phyloP scores from a whole-genome alignment of 2,329 filamentous ascomycete genomes.

The Xylariaceae sp. region DNA sequence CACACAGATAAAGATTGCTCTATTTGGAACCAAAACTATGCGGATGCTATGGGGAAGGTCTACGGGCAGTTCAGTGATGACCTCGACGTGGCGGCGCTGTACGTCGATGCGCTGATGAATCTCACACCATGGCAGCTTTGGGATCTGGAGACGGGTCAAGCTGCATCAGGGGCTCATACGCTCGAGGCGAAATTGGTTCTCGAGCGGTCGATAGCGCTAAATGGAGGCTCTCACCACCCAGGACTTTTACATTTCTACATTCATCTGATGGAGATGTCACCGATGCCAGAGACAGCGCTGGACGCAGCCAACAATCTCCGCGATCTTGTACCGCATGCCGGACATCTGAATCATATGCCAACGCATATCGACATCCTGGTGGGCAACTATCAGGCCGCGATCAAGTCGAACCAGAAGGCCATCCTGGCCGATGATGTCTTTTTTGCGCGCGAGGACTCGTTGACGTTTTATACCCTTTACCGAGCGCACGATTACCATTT shows the following conservation, averaged over 20 bases:
- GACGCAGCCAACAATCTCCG: constrained; percentile 66
- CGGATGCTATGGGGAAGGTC: constrained; percentile 63
- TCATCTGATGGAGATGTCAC: constrained; percentile 79
- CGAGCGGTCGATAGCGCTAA: constrained; percentile 60
- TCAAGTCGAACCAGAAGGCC: constrained; percentile 70
- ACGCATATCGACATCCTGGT: constrained; percentile 76
- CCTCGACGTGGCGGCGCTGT: constrained; percentile 68
- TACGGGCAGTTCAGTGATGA: constrained; percentile 60
- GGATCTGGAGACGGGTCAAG: constrained; percentile 64
- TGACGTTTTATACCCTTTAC: constrained; percentile 80
- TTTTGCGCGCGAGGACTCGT: constrained; percentile 60
- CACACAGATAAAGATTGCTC: constrained; percentile 55
- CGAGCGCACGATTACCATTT: constrained; percentile 78
- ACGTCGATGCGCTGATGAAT: constrained; percentile 70
- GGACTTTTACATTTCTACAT: constrained; percentile 78
- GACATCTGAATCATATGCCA: constrained; percentile 79
- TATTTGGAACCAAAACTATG: constrained; percentile 64
- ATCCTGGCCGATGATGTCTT: constrained; percentile 72
- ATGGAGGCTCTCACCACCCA: constrained; percentile 62
- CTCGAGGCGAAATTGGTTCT: constrained; percentile 64
- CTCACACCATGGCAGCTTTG: constrained; percentile 69
- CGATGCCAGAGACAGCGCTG: constrained; percentile 66
- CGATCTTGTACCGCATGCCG: constrained; percentile 69
- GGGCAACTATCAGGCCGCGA: constrained; percentile 72
- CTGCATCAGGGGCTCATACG: constrained; percentile 60